Evolutionary conservation across 179 eudicot genomes (phyloP), one percentile per base, ranked within the genome.

Genomic region (Spinacia oleracea): DNA sequence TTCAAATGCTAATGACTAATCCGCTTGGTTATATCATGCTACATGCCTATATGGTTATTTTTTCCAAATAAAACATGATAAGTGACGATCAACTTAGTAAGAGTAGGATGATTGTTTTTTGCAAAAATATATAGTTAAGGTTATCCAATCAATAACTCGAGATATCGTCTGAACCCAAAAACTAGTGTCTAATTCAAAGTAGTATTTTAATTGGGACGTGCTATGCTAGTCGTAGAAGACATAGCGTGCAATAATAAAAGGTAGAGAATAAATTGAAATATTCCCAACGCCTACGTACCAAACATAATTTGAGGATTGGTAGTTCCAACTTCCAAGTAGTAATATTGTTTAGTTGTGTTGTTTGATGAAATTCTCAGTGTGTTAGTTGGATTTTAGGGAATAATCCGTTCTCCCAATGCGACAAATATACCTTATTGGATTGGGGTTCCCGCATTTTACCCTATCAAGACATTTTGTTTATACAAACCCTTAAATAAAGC

Each of bases 391-490:
- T 18, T 18, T 70, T 20, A 58, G n/a, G 32, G 83, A 81, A 81
- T 81, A 81, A 77, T 77, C 73, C 64, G 62, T 31, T n/a, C 38
- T 77, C 48, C 67, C 73, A 77, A 81, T 65, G 80, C 80, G 83
- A 81, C 83, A 81, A 81, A 81, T 42, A 76, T 77, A 72, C 77
- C 48, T 62, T 21, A 2, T 80, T 27, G 69, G 42, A 5, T 40
- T 35, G 31, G 31, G 35, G 25, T 64, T 76, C 65, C 58, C 58
- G 18, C 73, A 21, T 35, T 71, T 55, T 45, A 27, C 29, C 46
- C 32, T 25, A 27, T 77, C 53, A 14, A 68, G 21, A 27, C 9
- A 45, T 32, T 38, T 32, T 72, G 53, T 72, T 34, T 42, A 9
- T n/a, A n/a, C n/a, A n/a, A n/a, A n/a, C n/a, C n/a, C n/a, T n/a